Evolutionary conservation across 2,329 filamentous ascomycete genomes (phyloP), one percentile per base, ranked within the genome.

Genomic region (Trichoderma sp.): DNA sequence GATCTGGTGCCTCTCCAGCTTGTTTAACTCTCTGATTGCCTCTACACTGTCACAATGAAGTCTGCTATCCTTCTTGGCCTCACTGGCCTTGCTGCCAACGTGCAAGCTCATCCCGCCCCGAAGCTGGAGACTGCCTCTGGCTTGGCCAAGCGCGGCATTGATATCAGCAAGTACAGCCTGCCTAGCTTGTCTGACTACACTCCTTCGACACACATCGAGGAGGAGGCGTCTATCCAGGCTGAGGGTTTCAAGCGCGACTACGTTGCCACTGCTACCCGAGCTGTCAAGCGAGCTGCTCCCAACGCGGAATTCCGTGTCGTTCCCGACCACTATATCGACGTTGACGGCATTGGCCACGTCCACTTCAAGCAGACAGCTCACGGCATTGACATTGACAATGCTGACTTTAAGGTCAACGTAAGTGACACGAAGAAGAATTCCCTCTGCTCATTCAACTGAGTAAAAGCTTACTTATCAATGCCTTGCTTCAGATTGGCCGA

Each of bases 391-490:
- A 85, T 90, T 72, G 88, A 89, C 75, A 90, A 90, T 75, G 86
- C 85, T 1, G 86, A 88, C 76, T 88, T 89, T 75, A 89, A 89
- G 66, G 86, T 90, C 62, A 90, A 90, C 73, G 86, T 89, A 75
- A 80, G 86, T 81, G 6, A 26, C 15, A 9, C 24, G 5, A 34
- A 60, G 3, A 21, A 60, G 28, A 53, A 21, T 7, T 14, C 0
- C 12, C 4, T 1, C 11, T 7, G 2, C 9, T 43, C 0, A 1
- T 6, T 3, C 18, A 24, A 32, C 3, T 21, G 9, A 12, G n/a
- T 8, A 28, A 4, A 21, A 12, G n/a, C 56, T 73, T 58, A 73
- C 63, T 53, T 15, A 21, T 43, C 47, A 21, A 56, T 12, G 9
- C 28, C 5, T 32, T 60, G 6, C 12, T 34, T 24, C 60, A 87